Conservation (phyloP, 139 green algal genomes). For the Chlamydomonas sp. region DNA sequence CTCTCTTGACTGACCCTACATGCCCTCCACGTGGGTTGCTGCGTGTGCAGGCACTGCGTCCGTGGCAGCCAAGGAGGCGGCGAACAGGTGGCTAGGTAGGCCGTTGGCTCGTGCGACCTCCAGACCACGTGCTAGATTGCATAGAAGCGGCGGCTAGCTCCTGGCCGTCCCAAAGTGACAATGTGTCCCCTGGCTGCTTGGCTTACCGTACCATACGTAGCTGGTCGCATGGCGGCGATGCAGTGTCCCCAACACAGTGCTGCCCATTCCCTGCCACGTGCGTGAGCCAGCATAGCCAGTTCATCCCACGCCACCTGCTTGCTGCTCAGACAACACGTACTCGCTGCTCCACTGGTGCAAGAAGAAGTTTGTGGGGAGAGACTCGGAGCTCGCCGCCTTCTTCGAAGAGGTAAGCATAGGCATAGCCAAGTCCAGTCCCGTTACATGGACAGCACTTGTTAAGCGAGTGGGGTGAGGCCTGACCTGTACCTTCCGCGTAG, state of each 20-base stretch:
- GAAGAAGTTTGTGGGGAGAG: slow-evolving; percentile 61
- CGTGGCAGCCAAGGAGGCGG: slow-evolving; percentile 51
- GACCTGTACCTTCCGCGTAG: too few species aligned
- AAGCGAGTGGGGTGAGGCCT: too few species aligned
- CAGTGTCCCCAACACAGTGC: not conserved
- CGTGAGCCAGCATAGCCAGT: not conserved
- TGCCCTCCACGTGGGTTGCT: too few species aligned
- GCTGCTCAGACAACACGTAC: slow-evolving; percentile 52
- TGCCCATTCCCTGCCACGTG: too few species aligned
- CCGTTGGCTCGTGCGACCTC: not conserved
- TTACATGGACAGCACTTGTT: too few species aligned
- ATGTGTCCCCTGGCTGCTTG: too few species aligned
- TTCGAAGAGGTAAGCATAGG: slow-evolving; percentile 21
- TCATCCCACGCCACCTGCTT: not conserved
- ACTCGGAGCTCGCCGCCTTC: slow-evolving; percentile 18
- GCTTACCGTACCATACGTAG: too few species aligned
- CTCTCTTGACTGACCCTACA: not conserved
- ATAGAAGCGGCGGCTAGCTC: too few species aligned
- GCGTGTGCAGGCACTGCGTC: slow-evolving; percentile 10
- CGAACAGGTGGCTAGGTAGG: slow-evolving; percentile 76
- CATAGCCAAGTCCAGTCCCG: too few species aligned
- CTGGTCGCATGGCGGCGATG: too few species aligned
- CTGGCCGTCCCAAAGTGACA: too few species aligned
- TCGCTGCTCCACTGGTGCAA: slow-evolving; percentile 66
- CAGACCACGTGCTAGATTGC: too few species aligned